Base-by-base conservation (phyloP, 768 basidiomycete genomes). In the Lactifluus pinguis region DNA sequence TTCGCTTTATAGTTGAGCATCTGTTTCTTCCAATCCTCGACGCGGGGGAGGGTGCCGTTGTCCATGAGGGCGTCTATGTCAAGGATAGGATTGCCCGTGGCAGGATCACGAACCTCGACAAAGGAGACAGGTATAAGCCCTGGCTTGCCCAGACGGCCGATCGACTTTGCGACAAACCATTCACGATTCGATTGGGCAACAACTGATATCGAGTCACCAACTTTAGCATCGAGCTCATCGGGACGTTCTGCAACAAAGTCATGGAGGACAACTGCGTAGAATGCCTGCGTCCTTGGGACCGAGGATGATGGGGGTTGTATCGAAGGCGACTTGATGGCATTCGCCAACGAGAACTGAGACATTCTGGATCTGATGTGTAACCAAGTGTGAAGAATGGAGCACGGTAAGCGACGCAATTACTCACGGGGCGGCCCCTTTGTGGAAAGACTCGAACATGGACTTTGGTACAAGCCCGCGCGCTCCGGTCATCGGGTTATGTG, bases 101-200 rank as follows among this genome's bases (percentile, higher is more conserved):
- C 76, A 19, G 95, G 95, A 72, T 99, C 95, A 60, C 93, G 89
- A 51, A 98, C 88, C 73, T 98, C 88, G 67, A 99, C 95, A 71
- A 98, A 98, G 1, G 95, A 85, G 54, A 93, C 95, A 6, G 97
- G 97, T 60, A 99, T 98, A 59, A 99, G 81, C 53, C 97, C 97
- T 0, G 97, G 97, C 56, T 95, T 87, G 34, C 97, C 95, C 19
- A 99, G 82, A 57, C 84, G 81, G 44, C 94, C 93, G 68, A 99
- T 99, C 13, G 95, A 93, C 74, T 99, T 99, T 30, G 97, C 97
- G 51, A 99, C 97, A 72, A 98, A 98, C 97, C 97, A 99, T 72
- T 99, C 97, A 65, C 93, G 92, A 70, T 98, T 99, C n/a, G 95
- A 98, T 72, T 98, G 97, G 0, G 97, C 97, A 59, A 98, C 97